Conservation (phyloP, 2,329 filamentous ascomycete species). For the Purpureocillium lavendulum region DNA sequence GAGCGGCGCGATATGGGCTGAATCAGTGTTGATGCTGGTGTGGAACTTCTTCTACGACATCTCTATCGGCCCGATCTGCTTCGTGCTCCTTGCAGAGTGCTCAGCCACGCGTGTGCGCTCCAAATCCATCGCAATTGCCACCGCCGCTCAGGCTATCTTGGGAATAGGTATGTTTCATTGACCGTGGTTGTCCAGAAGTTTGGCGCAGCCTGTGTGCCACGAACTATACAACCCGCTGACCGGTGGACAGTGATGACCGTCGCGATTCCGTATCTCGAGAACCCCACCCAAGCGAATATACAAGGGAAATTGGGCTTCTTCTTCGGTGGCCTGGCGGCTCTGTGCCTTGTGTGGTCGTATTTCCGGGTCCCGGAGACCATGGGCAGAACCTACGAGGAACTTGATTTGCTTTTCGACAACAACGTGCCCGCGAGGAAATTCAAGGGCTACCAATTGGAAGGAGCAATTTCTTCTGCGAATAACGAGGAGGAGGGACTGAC, state of each 20-base stretch:
- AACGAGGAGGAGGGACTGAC: no score
- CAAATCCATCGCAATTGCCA: slow-evolving; percentile 32
- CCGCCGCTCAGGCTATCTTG: slow-evolving; percentile 19
- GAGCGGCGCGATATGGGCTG: slow-evolving; percentile 24
- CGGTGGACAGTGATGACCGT: slow-evolving; percentile 19
- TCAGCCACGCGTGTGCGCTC: slow-evolving; percentile 31
- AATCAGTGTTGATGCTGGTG: slow-evolving; percentile 30
- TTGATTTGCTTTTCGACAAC: slow-evolving; percentile 24
- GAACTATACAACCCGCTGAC: no score
- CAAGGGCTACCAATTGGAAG: slow-evolving; percentile 7
- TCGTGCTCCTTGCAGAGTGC: slow-evolving; percentile 32
- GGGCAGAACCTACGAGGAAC: slow-evolving; percentile 22
- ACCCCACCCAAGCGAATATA: slow-evolving; percentile 22
- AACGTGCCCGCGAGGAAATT: slow-evolving; percentile 26
- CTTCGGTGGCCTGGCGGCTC: slow-evolving; percentile 17
- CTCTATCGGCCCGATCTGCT: slow-evolving; percentile 33
- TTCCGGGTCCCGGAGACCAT: slow-evolving; percentile 25
- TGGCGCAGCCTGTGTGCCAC: no score
- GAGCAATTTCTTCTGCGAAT: neutral
- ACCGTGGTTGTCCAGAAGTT: no score
- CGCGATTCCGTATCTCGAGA: slow-evolving; percentile 23
- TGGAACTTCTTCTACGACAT: slow-evolving; percentile 36
- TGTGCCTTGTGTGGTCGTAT: slow-evolving; percentile 21
- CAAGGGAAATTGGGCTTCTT: slow-evolving; percentile 26
- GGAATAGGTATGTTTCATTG: slow-evolving; percentile 9